Conservation (phyloP, 2,329 filamentous ascomycete genomes). For the Cylindrodendrum hubeiense region DNA sequence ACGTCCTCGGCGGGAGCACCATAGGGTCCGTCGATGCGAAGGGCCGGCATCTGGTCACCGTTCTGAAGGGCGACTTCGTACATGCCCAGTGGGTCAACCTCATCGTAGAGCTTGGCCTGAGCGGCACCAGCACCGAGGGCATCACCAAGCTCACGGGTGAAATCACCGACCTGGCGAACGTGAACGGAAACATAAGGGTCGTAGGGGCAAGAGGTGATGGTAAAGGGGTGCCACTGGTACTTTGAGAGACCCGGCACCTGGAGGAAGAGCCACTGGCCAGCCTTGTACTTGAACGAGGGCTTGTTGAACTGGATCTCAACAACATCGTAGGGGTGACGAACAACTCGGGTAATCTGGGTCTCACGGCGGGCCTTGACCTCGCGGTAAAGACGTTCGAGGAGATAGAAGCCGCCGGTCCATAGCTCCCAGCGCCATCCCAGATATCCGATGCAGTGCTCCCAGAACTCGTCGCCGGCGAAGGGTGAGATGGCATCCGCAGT, state of each 20-base stretch:
- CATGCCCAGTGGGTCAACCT: constrained; percentile 93
- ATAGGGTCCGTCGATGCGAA: constrained; percentile 95
- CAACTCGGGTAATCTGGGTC: constrained; percentile 92
- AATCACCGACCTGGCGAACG: constrained; percentile 96
- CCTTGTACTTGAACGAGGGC: constrained; percentile 97
- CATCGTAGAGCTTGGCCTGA: constrained; percentile 90
- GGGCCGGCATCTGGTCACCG: constrained; percentile 88
- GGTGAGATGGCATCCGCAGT: constrained; percentile 79
- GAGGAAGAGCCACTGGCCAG: constrained; percentile 97
- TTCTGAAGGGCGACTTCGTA: constrained; percentile 97
- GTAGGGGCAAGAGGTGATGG: constrained; percentile 97
- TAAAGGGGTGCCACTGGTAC: constrained; percentile 98
- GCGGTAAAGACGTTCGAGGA: constrained; percentile 89
- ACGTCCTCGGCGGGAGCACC: constrained; percentile 98
- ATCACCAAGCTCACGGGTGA: constrained; percentile 92
- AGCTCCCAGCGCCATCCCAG: constrained; percentile 98
- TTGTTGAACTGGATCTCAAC: constrained; percentile 98
- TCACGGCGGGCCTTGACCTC: constrained; percentile 86
- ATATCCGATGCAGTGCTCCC: constrained; percentile 94
- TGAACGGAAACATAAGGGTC: constrained; percentile 96
- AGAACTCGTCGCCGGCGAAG: constrained; percentile 85
- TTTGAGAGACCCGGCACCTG: constrained; percentile 90
- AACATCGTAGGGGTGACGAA: constrained; percentile 95
- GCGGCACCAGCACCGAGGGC: constrained; percentile 91
- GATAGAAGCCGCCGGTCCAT: constrained; percentile 85